Evolutionary conservation across 306 rosid genomes (phyloP).

Genomic region (Dicorynia guianensis): DNA sequence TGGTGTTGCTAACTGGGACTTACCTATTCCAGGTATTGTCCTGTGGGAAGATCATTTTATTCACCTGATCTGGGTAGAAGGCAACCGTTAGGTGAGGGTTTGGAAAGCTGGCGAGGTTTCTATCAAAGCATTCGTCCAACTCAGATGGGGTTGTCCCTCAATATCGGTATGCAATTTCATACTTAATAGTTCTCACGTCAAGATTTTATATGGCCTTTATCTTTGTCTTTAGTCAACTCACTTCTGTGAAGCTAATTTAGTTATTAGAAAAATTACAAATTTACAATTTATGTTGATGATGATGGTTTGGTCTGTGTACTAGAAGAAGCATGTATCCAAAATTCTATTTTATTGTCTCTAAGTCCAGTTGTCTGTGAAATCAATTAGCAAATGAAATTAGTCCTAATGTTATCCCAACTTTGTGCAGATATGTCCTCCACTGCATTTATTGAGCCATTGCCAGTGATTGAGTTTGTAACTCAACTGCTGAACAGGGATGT

Average conservation of each 20-base stretch:
- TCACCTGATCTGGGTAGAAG: conserved; percentile 83
- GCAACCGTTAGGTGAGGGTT: conserved; percentile 91
- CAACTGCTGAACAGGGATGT: conserved; percentile 89
- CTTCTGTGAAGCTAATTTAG: background rate
- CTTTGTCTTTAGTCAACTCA: background rate
- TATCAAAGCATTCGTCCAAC: conserved; percentile 99
- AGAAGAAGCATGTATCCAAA: background rate
- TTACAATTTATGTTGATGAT: background rate
- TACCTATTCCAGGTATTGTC: conserved; percentile 68
- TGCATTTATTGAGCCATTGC: conserved; percentile 94
- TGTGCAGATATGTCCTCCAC: conserved; percentile 97
- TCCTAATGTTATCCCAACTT: background rate
- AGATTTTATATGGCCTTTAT: background rate
- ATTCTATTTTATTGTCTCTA: background rate
- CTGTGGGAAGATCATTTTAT: conserved; percentile 97
- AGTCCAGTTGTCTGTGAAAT: background rate
- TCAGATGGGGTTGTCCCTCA: conserved; percentile 93
- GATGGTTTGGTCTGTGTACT: conserved; percentile 8
- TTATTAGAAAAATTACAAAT: too few relatives aligned
- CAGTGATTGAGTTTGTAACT: conserved; percentile 84
- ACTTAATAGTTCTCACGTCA: background rate
- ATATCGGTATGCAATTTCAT: conserved; percentile 62
- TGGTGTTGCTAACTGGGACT: background rate
- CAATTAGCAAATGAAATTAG: background rate
- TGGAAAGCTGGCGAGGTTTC: conserved; percentile 99